Evolutionary conservation across 768 basidiomycete genomes (phyloP), one percentile per base, ranked within the genome.

Genomic region (Solioccasus polychromus): DNA sequence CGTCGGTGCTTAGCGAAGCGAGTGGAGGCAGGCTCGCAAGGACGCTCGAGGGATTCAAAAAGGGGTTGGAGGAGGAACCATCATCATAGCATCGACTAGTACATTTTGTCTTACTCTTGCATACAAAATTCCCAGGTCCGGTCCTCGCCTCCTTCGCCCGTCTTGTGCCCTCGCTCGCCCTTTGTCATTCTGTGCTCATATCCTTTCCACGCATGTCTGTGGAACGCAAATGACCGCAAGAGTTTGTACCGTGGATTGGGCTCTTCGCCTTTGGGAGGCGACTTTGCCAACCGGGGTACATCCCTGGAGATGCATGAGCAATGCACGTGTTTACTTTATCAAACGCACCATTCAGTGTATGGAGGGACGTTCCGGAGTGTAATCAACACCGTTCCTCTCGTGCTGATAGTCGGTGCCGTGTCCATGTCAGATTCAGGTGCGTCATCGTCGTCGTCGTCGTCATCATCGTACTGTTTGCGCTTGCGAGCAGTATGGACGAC

Each of bases 161-260:
- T 88, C 69, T 64, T 83, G 60, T 77, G 77, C 0, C 64, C 88
- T 62, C 79, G 74, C 70, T 79, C 90, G 5, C 94, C 94, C 59
- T 92, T 87, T 3, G 95, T 96, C 83, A 95, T 87, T n/a, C 90
- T 73, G 63, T 98, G 95, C 55, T 85, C 85, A 57, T 97, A 98
- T 1, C 90, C 92, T 38, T 77, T 79, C 82, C 92, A 98, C 0
- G 70, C 51, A 9, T 63, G 63, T 32, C 88, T 73, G 32, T 80
- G 70, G 60, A 98, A 97, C 15, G 64, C 71, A 64, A 94, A 97
- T 1, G 92, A 94, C 23, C 89, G 78, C 15, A 92, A 62, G 10
- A 86, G 73, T 2, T 64, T 75, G 61, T 86, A 98, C 5, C 64
- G 69, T 5, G 89, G 87, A 59, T 85, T 87, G n/a, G 70, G 66